These are phyloP conservation scores for Plectosphaerella plurivora DNA, from an alignment of 2,329 filamentous ascomycete species.

Conservation along the genomic window DNA sequence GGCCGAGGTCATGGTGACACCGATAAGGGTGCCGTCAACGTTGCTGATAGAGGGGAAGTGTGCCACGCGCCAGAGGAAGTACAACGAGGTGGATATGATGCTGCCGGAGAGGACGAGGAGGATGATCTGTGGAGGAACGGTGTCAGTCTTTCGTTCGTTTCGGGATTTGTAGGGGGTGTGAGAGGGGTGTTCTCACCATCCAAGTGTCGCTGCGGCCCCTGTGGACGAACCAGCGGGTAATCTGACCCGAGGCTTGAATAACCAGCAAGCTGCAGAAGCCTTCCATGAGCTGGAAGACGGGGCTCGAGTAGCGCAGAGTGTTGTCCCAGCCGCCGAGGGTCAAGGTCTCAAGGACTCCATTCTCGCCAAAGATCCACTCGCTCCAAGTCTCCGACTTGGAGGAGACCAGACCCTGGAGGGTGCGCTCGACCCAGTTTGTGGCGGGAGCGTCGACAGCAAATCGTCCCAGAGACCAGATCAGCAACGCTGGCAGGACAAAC, in stretches of 20 bases:
- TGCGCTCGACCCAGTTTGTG: slow-evolving; percentile 77
- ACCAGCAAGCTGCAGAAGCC: slow-evolving; percentile 95
- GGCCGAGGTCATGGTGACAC: slow-evolving; percentile 84
- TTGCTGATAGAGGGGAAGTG: slow-evolving; percentile 92
- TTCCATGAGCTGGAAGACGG: slow-evolving; percentile 89
- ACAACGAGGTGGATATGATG: slow-evolving; percentile 87
- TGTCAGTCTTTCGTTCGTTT: slow-evolving; percentile 23
- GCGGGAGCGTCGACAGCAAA: slow-evolving; percentile 86
- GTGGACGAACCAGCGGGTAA: slow-evolving; percentile 93
- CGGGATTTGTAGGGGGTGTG: too few relatives aligned
- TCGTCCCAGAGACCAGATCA: slow-evolving; percentile 94
- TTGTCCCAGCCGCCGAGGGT: slow-evolving; percentile 88
- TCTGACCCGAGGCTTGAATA: slow-evolving; percentile 91
- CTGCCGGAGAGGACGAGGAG: slow-evolving; percentile 84
- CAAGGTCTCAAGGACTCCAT: slow-evolving; percentile 74
- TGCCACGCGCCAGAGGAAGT: slow-evolving; percentile 93
- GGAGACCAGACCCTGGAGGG: slow-evolving; percentile 63
- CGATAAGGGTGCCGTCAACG: slow-evolving; percentile 87
- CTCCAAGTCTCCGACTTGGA: slow-evolving; percentile 61
- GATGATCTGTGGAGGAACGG: slow-evolving; percentile 59
- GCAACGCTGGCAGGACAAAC: slow-evolving; percentile 75
- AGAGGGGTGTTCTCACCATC: slow-evolving; percentile 62
- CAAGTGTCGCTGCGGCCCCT: slow-evolving; percentile 89
- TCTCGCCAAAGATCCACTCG: slow-evolving; percentile 85
- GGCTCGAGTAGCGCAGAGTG: slow-evolving; percentile 82